A percentile compares a stretch with the other conserved stretches of the same genome.
phyloP scores from a whole-genome alignment of 1,284 basidiomycete genomes.

The Pholiota adiposa region DNA sequence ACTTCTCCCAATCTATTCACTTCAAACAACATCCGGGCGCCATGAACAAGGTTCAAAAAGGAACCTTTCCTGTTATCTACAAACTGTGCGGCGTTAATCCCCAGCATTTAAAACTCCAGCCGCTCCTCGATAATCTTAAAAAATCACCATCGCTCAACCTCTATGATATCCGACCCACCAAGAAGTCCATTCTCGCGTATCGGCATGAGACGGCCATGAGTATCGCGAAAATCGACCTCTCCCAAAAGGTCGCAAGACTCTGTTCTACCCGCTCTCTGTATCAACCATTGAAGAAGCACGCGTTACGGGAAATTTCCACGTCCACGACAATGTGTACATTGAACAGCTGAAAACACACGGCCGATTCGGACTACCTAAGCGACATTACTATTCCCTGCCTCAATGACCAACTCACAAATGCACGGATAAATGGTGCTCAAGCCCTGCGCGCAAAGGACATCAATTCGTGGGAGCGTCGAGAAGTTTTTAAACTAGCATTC shows the following conservation, averaged over 20 bases:
- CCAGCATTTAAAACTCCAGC: conserved; percentile 27
- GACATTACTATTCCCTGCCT: conserved; percentile 7
- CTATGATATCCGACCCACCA: conserved; percentile 1
- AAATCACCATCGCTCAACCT: conserved; percentile 16
- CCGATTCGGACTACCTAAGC: not conserved
- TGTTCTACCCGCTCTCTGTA: conserved; percentile 19
- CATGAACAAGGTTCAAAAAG: conserved; percentile 32
- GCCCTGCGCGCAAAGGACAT: conserved; percentile 24
- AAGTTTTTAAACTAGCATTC: conserved; percentile 30
- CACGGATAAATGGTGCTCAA: conserved; percentile 20
- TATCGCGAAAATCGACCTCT: conserved; percentile 12
- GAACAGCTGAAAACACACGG: conserved; percentile 18
- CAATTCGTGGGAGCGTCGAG: conserved; percentile 24
- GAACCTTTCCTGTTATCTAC: conserved; percentile 32
- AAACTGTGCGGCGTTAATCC: conserved; percentile 18
- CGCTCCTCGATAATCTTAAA: conserved; percentile 23
- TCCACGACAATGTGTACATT: conserved; percentile 26
- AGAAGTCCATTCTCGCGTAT: not conserved
- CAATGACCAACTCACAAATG: conserved; percentile 23
- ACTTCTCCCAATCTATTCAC: conserved; percentile 32
- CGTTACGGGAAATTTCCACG: conserved; percentile 22
- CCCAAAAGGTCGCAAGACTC: conserved; percentile 19
- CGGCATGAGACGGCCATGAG: conserved; percentile 3
- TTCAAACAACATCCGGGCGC: conserved; percentile 30
- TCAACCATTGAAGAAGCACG: conserved; percentile 30